Evolutionary conservation across 164 flowering plant species (phyloP).

Genomic region (Cinnamomum chago): DNA sequence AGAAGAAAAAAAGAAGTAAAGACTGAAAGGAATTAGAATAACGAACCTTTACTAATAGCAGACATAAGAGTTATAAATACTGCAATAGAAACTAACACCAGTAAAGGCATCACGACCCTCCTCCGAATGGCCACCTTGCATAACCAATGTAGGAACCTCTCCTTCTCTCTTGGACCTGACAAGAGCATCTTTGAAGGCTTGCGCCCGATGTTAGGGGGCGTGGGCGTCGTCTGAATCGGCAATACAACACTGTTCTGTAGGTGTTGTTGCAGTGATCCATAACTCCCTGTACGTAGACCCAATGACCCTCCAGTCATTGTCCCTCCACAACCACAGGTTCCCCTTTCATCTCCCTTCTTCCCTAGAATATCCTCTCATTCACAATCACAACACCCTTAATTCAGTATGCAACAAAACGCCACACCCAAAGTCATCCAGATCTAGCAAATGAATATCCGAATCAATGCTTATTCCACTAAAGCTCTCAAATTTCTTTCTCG

Average conservation of each 20-base stretch:
- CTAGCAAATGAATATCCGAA: not conserved
- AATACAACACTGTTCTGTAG: slow-evolving; percentile 28
- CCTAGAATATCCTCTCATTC: slow-evolving; percentile 30
- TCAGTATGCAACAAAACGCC: not conserved
- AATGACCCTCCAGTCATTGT: slow-evolving; percentile 87
- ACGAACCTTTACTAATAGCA: slow-evolving; percentile 26
- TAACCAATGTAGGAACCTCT: slow-evolving; percentile 36
- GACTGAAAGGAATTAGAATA: not conserved
- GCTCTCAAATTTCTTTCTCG: not conserved
- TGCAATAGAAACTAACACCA: slow-evolving; percentile 20
- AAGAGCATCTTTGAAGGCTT: slow-evolving; percentile 45
- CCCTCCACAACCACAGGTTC: slow-evolving; percentile 29
- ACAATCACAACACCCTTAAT: slow-evolving; percentile 12
- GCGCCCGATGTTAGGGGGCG: slow-evolving; percentile 16
- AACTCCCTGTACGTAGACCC: slow-evolving; percentile 68
- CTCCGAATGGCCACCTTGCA: slow-evolving; percentile 45
- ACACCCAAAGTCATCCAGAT: not conserved
- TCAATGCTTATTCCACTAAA: not conserved
- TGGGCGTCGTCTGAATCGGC: slow-evolving; percentile 27
- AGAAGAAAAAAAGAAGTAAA: not conserved
- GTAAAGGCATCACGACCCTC: slow-evolving; percentile 54
- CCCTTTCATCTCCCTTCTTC: slow-evolving; percentile 46
- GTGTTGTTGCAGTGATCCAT: slow-evolving; percentile 65
- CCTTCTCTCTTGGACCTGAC: slow-evolving; percentile 56
- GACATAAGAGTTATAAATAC: slow-evolving; percentile 25